Evolutionary conservation across 2,329 filamentous ascomycete species (phyloP), one percentile per base, ranked within the genome.

Genomic region (Berkeleyomyces rouxiae): DNA sequence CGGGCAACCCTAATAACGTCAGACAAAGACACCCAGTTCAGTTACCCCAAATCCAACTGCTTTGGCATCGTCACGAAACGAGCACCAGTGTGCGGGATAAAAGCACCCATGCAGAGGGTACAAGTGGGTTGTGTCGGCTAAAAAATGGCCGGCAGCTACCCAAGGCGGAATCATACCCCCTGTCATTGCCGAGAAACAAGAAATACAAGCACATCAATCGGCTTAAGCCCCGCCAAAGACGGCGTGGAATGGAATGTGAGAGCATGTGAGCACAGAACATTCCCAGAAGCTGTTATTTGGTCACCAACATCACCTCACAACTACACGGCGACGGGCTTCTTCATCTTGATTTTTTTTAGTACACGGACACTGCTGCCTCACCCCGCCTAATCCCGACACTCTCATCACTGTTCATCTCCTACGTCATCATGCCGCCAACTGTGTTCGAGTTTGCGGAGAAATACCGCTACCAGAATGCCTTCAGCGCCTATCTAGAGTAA

Each of bases 391-490:
- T 23, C 23, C 23, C 49, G 4, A 6, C 13, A 37, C 51, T 7
- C 13, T 23, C 51, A 37, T 39, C 10, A 9, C 36, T 31, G 4
- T 13, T 39, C 39, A 33, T 55, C 33, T 7, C 33, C 13, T 55
- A 55, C 33, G 33, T 64, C 33, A 57, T 46, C 11, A 82, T 82
- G 79, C 77, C 78, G 7, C 72, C 77, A 64, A 81, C 79, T 3
- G 67, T 72, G 0, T 82, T 82, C 64, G 71, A 72, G 42, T 70
- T 76, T 31, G 70, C 73, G 65, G 79, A 82, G 67, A 80, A 78
- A 68, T 93, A 93, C 76, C 78, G 76, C 64, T 93, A 93, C 73
- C 85, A 84, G 70, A 87, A 84, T 76, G 88, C 88, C 72, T 91
- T 93, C 76, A 80, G 81, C 72, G 83, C 79, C 58, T 85, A 91